Evolutionary conservation across 768 basidiomycete genomes (phyloP).

Genomic region (Inosperma sp.): DNA sequence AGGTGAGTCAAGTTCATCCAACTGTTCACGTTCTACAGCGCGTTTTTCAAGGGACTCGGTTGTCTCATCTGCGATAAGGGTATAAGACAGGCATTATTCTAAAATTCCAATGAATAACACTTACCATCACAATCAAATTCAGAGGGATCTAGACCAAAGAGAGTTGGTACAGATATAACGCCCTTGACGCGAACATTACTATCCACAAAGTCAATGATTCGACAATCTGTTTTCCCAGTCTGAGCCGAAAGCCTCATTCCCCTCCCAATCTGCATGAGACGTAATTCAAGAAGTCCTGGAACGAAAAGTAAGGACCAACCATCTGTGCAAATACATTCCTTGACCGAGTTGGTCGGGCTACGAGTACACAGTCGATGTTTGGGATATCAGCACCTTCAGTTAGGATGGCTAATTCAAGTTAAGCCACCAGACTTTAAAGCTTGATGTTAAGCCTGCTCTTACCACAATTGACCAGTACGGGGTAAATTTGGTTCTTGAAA

Average conservation of each 20-base stretch:
- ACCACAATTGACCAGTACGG: constrained; percentile 91
- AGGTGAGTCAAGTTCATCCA: background rate
- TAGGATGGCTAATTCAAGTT: constrained; percentile 62
- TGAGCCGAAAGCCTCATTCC: constrained; percentile 82
- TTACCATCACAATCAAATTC: constrained; percentile 60
- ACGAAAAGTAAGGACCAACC: constrained; percentile 41
- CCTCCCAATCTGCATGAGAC: constrained; percentile 68
- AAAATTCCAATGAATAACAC: background rate
- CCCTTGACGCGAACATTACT: constrained; percentile 62
- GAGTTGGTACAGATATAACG: constrained; percentile 70
- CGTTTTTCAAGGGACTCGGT: constrained; percentile 44
- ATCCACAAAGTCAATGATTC: constrained; percentile 89
- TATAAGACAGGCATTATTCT: background rate
- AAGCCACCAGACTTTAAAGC: background rate
- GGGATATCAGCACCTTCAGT: constrained; percentile 96
- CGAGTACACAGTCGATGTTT: constrained; percentile 84
- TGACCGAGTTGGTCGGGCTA: constrained; percentile 86
- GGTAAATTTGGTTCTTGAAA: constrained; percentile 71
- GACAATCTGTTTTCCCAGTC: constrained; percentile 81
- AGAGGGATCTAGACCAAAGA: constrained; percentile 80
- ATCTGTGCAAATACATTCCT: constrained; percentile 90
- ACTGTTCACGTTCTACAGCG: constrained; percentile 16
- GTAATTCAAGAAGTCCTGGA: background rate
- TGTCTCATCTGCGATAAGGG: constrained; percentile 44
- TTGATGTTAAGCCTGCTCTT: constrained; percentile 8